These are phyloP conservation scores for Apocynum venetum DNA, from an alignment of 257 asterid genomes.

Conservation along the genomic window DNA sequence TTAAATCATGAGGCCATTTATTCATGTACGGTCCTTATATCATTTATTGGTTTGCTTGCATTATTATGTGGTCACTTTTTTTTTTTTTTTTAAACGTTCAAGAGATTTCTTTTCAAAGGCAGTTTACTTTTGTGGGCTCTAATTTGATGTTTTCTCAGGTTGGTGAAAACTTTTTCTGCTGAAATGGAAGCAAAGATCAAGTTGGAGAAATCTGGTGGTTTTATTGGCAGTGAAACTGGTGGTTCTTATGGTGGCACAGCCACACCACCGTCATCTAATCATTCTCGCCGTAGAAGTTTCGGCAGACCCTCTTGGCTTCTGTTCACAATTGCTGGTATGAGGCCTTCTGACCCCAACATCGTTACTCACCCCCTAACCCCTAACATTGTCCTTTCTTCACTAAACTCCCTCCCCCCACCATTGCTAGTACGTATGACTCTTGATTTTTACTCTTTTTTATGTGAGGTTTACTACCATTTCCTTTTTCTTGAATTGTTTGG, in stretches of 20 bases:
- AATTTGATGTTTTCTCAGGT: background rate
- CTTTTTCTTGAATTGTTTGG: too few relatives aligned
- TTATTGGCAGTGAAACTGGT: constrained; percentile 18
- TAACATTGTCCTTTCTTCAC: background rate
- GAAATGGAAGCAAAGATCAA: constrained; percentile 41
- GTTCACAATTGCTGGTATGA: constrained; percentile 75
- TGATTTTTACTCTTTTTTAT: too few relatives aligned
- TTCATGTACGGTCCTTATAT: background rate
- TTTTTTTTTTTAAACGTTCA: background rate
- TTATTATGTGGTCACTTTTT: background rate
- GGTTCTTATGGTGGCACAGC: constrained; percentile 12
- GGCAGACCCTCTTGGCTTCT: constrained; percentile 91
- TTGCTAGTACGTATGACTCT: background rate
- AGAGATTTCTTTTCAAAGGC: background rate
- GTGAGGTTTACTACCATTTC: background rate
- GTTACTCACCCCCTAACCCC: background rate
- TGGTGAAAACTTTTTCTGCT: background rate
- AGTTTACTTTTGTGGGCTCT: background rate
- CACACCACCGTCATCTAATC: constrained; percentile 21
- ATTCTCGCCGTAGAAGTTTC: constrained; percentile 45
- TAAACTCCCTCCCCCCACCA: background rate
- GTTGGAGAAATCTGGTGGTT: constrained; percentile 36
- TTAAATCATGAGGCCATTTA: background rate
- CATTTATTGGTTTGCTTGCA: background rate
- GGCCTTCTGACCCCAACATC: background rate